Percentiles rank a stretch among this genome's conserved stretches.
phyloP scores from a whole-genome alignment of 208 protist species.

The Endotrypanum monterogeii region DNA sequence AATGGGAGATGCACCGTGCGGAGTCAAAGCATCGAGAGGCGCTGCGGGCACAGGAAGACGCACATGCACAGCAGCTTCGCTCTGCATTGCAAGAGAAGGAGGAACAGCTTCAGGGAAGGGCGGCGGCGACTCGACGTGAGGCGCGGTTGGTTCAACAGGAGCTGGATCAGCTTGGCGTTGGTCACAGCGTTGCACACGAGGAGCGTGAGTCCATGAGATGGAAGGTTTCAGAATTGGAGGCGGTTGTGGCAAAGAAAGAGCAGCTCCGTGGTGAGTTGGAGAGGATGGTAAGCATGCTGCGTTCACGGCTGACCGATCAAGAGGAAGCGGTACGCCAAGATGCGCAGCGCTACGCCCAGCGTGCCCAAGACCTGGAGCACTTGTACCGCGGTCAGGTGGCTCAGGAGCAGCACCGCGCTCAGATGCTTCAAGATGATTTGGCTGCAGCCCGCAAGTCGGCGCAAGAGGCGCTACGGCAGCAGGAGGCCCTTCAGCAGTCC shows the following conservation, averaged over 20 bases:
- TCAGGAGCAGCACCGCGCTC: slow-evolving; percentile 27
- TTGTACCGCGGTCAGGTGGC: slow-evolving; percentile 17
- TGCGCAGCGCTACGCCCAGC: slow-evolving; percentile 28
- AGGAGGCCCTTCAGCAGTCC: slow-evolving; percentile 19
- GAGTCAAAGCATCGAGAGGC: slow-evolving; percentile 20
- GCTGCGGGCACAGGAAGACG: slow-evolving; percentile 19
- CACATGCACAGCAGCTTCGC: slow-evolving; percentile 28
- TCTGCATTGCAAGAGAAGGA: slow-evolving; percentile 35
- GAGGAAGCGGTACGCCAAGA: slow-evolving; percentile 17
- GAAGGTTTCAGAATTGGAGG: slow-evolving; percentile 28
- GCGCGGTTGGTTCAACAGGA: slow-evolving; percentile 18
- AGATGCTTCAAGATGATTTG: slow-evolving; percentile 24
- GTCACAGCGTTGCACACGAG: slow-evolving; percentile 32
- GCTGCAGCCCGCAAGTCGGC: slow-evolving; percentile 9
- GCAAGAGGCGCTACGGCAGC: slow-evolving; percentile 25
- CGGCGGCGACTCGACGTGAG: slow-evolving; percentile 30
- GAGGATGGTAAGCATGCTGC: slow-evolving; percentile 15
- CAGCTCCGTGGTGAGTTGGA: slow-evolving; percentile 28
- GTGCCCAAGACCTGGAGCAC: slow-evolving; percentile 27
- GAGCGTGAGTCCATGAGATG: slow-evolving; percentile 27
- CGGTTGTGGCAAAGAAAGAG: slow-evolving; percentile 25
- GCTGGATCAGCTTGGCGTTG: slow-evolving; percentile 16
- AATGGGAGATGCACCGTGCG: slow-evolving; percentile 13
- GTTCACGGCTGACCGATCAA: slow-evolving; percentile 14
- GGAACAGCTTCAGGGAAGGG: slow-evolving; percentile 34